Evolutionary conservation across 176 grass and related monocot genomes (phyloP).

Genomic region (Ananas comosus): DNA sequence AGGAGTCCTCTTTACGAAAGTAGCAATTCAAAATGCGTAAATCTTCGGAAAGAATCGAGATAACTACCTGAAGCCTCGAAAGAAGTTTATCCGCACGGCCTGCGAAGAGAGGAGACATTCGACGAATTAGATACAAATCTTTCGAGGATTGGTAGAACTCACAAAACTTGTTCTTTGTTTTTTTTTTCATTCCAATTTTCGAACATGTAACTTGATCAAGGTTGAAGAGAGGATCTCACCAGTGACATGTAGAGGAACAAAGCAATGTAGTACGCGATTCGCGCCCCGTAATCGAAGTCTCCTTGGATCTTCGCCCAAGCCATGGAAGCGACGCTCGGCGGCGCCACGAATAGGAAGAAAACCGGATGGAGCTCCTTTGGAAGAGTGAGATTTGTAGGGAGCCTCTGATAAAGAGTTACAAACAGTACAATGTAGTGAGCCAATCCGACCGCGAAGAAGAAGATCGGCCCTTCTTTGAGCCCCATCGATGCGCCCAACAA

Average conservation of each 20-base stretch:
- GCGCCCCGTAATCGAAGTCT: conserved; percentile 51
- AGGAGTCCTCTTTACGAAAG: neutral
- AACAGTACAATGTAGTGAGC: conserved; percentile 91
- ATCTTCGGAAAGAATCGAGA: neutral
- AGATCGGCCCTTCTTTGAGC: conserved; percentile 62
- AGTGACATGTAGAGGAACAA: conserved; percentile 90
- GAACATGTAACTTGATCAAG: neutral
- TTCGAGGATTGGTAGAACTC: neutral
- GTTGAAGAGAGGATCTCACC: conserved; percentile 25
- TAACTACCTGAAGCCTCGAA: conserved; percentile 59
- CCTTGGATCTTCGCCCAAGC: conserved; percentile 83
- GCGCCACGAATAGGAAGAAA: conserved; percentile 93
- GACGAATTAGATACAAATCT: neutral
- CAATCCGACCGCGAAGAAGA: conserved; percentile 83
- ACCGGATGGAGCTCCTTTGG: conserved; percentile 96
- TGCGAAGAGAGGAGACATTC: conserved; percentile 7
- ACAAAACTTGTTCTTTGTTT: too few relatives aligned
- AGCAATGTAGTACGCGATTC: conserved; percentile 83
- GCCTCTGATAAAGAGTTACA: conserved; percentile 96
- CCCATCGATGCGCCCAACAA: conserved; percentile 71
- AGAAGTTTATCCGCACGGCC: conserved; percentile 91
- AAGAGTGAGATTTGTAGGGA: conserved; percentile 75
- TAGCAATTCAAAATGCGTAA: neutral
- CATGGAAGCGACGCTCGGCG: conserved; percentile 75
- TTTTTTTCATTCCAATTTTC: neutral